Base-by-base conservation (phyloP, 2,329 filamentous ascomycete species). In the Colletotrichum sp. region DNA sequence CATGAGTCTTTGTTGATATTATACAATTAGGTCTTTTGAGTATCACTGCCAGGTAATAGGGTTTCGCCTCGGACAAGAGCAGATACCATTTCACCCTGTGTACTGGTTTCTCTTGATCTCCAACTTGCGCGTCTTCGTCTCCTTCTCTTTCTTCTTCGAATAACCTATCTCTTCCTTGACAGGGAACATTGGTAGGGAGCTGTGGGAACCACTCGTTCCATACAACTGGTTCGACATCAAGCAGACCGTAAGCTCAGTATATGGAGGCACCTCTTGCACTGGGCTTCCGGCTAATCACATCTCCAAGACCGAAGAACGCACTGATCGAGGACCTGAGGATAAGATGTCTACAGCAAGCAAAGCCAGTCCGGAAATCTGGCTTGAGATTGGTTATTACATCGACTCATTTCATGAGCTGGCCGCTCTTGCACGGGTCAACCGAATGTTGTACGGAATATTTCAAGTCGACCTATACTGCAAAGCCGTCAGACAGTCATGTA, bases 241-340 rank as follows among this genome's bases (percentile, higher is more conserved):
- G 43, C 43, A 21, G 10, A 48, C 5, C 13, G 43, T 48, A 48
- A 48, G 43, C 18, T 21, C n/a, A 0, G 0, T 0, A 13, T 21
- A 48, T 48, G n/a, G 4, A 48, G 0, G 43, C 0, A n/a, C 0
- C 5, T 13, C 5, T 21, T 21, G n/a, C 43, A 0, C 3, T 0
- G n/a, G 43, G 8, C 43, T 10, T 10, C 43, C 18, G 1, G 43
- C 9, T 21, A 12, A 48, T 5, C 18, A 48, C 0, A 7, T 21
- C 10, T 3, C 1, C n/a, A 48, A 0, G 43, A 21, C 43, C n/a
- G 43, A 0, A 43, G 18, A 43, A 43, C 18, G 38, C 9, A 0
- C 2, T 43, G 38, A 0, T n/a, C 38, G 0, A n/a, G 38, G 38
- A n/a, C 38, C 38, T 21, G 5, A 48, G n/a, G 9, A 48, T 48